These are phyloP conservation scores for Pichia sp. DNA, from an alignment of 1,139 yeast genomes.

Conservation along the genomic window DNA sequence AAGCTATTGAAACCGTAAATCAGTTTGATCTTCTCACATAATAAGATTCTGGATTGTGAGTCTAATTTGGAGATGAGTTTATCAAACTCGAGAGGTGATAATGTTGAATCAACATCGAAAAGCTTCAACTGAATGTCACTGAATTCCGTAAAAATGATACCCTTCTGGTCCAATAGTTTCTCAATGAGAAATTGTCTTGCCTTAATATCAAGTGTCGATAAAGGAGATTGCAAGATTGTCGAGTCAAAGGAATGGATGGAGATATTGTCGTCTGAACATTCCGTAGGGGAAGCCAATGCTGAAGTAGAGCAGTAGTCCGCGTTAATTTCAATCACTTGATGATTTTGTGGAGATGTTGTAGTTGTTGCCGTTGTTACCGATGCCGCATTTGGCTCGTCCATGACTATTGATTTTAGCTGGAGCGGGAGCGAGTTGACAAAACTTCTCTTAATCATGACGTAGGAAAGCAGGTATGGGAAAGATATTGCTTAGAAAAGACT, in stretches of 20 bases:
- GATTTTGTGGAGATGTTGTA: too few relatives aligned
- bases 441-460: conserved; percentile 14
- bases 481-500: too few relatives aligned
- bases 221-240: conserved; percentile 2
- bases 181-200: conserved; percentile 12
- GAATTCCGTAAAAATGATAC: conserved; percentile 22
- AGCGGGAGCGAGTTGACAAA: conserved; percentile 15
- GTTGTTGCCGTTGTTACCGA: too few relatives aligned
- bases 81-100: conserved; percentile 20
- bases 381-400: too few relatives aligned
- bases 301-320: too few relatives aligned
- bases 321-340: too few relatives aligned
- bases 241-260: conserved; percentile 7
- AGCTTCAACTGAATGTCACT: conserved; percentile 21
- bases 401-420: conserved; percentile 11
- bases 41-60: conserved; percentile 12
- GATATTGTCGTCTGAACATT: background rate
- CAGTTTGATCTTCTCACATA: conserved; percentile 23
- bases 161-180: conserved; percentile 19
- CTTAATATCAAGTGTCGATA: conserved; percentile 3
- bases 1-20: conserved; percentile 21
- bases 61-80: conserved; percentile 14
- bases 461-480: too few relatives aligned
- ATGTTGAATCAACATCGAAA: conserved; percentile 24
- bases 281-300: too few relatives aligned